Evolutionary conservation across 2,329 filamentous ascomycete genomes (phyloP).

Genomic region (Talaromyces sp.): DNA sequence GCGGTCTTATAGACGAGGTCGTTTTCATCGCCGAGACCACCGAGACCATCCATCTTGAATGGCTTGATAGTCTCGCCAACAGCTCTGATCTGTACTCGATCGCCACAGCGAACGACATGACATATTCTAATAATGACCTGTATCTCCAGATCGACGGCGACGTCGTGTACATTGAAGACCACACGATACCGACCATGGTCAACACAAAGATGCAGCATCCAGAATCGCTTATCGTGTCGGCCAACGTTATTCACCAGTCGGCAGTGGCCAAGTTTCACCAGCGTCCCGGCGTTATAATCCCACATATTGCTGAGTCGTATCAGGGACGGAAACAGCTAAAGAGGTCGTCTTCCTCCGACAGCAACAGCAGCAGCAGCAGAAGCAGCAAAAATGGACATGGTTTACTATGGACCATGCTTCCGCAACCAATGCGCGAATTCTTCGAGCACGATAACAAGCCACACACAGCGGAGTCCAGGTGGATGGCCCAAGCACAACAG

Average conservation of each 20-base stretch:
- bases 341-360: background rate
- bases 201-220: constrained; percentile 48
- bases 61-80: constrained; percentile 27
- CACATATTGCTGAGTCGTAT: constrained; percentile 33
- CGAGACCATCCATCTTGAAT: constrained; percentile 29
- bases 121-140: constrained; percentile 22
- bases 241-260: constrained; percentile 54
- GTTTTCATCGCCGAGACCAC: constrained; percentile 37
- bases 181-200: constrained; percentile 48
- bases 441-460: background rate
- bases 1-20: constrained; percentile 38
- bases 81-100: constrained; percentile 23
- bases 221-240: constrained; percentile 47
- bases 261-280: constrained; percentile 50
- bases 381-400: background rate
- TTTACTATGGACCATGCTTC: constrained; percentile 30
- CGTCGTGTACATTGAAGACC: constrained; percentile 37
- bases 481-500: constrained; percentile 41
- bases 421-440: constrained; percentile 23
- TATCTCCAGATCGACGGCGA: constrained; percentile 42
- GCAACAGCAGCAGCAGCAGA: background rate
- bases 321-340: background rate
- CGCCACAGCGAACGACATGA: constrained; percentile 8
- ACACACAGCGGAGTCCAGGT: constrained; percentile 40
- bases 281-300: constrained; percentile 47